Conservation (phyloP, 495 filamentous ascomycete genomes). For the Hypoxylon cercidicola region DNA sequence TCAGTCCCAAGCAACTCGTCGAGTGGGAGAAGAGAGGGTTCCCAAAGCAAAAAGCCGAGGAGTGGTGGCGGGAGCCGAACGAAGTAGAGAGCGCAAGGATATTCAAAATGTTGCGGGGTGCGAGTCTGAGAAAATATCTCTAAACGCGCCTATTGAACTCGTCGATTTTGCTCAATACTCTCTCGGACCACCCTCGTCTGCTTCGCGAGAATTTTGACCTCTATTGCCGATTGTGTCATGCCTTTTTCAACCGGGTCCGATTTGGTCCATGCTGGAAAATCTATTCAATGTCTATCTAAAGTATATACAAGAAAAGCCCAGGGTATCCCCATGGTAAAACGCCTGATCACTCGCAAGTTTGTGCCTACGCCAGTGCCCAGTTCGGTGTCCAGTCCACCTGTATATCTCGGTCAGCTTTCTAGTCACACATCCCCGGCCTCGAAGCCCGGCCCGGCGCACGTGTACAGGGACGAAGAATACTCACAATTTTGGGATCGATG, state of each 20-base stretch:
- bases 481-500: constrained; percentile 43
- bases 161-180: neutral
- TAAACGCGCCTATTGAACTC: constrained; percentile 9
- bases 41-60: constrained; percentile 38
- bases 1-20: constrained; percentile 41
- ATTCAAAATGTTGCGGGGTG: constrained; percentile 26
- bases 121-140: constrained; percentile 27
- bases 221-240: too few relatives aligned
- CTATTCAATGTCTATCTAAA: neutral
- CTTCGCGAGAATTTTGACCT: too few relatives aligned
- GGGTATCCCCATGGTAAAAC: neutral
- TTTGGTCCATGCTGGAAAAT: too few relatives aligned
- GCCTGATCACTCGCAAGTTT: neutral
- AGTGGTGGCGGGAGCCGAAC: constrained; percentile 40
- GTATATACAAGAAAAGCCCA: constrained; percentile 17
- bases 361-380: constrained; percentile 12
- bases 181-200: too few relatives aligned
- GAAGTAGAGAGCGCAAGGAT: constrained; percentile 26
- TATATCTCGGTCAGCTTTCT: constrained; percentile 5
- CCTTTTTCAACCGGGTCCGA: too few relatives aligned
- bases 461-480: constrained; percentile 5
- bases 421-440: neutral
- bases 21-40: constrained; percentile 48
- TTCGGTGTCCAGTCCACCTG: constrained; percentile 36
- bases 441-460: neutral